phyloP scores from a whole-genome alignment of 345 rosid genomes.

The Rhodomyrtus tomentosa region DNA sequence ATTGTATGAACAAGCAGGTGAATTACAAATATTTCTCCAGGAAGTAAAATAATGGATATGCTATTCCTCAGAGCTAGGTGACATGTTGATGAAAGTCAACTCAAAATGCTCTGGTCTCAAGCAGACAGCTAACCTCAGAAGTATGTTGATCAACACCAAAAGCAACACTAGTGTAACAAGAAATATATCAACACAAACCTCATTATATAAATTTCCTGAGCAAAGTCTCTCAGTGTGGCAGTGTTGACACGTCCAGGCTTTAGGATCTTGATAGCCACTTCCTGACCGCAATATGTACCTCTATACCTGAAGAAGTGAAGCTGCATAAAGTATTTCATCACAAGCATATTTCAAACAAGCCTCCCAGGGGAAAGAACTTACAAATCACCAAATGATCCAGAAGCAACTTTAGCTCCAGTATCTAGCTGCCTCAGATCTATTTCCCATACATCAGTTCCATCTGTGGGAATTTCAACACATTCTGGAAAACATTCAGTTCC shows the following conservation, averaged over 20 bases:
- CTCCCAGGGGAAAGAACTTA: constrained; percentile 21
- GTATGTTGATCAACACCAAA: background rate
- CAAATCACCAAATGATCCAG: constrained; percentile 88
- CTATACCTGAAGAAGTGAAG: constrained; percentile 36
- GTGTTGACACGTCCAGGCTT: constrained; percentile 72
- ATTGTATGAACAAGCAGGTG: background rate
- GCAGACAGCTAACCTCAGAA: background rate
- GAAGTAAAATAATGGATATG: background rate
- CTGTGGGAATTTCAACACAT: constrained; percentile 73
- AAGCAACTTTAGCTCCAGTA: constrained; percentile 65
- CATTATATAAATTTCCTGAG: constrained; percentile 95
- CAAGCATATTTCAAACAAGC: background rate
- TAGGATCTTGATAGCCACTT: constrained; percentile 85
- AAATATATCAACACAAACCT: constrained; percentile 38
- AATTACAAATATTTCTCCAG: background rate
- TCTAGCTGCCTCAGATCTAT: constrained; percentile 68
- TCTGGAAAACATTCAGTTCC: constrained; percentile 33
- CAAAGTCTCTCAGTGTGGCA: constrained; percentile 75
- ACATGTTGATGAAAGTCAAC: background rate
- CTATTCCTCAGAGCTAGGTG: background rate
- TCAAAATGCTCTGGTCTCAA: background rate
- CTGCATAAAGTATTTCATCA: background rate
- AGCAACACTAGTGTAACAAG: background rate
- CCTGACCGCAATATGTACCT: constrained; percentile 92
- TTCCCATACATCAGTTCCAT: constrained; percentile 98